Evolutionary conservation across 192 early-diverging fungal genomes (phyloP), one percentile per base, ranked within the genome.

Genomic region (Thamnidium elegans): DNA sequence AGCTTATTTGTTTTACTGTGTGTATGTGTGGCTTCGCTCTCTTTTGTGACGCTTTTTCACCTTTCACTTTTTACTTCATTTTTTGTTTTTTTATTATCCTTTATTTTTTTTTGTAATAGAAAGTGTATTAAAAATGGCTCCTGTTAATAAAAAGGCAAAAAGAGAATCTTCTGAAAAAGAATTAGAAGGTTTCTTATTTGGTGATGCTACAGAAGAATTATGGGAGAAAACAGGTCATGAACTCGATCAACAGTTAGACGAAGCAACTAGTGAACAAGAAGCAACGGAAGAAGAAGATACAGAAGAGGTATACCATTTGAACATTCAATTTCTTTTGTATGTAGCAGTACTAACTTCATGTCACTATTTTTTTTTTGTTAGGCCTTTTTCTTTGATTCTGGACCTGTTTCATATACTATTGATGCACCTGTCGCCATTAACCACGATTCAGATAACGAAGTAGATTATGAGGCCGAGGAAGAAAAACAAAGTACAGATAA

Each of bases 391-490:
- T 69, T 74, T 69, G 72, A 74, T 55, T 59, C 66, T 43, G 72
- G 72, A 50, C 66, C 66, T 21, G 48, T 42, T 7, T 43, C 59
- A n/a, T 23, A 15, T 74, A 39, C 36, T 39, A 39, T 39, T 39
- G 78, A 31, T 21, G 69, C 55, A 7, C 67, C 75, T 23, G 55
- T 64, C 26, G 62, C 69, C 21, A 55, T 72, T 44, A 72, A 74
- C 21, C 74, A 69, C 3, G 76, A 67, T 39, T 59, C 75, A 44
- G 79, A 78, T 13, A 65, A 48, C 14, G 76, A 74, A n/a, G 36
- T 59, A 23, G 79, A 77, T 2, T 66, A 67, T 30, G 74, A 74
- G 36, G 78, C 59, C 3, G 76, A 76, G 53, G 76, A 75, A 10
- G 55, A 74, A 34, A 81, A 78, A 20, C 42, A 52, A 50, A 75